Evolutionary conservation across 805 yeast species (phyloP), one percentile per base, ranked within the genome.

Genomic region (Yueomyces sp.): DNA sequence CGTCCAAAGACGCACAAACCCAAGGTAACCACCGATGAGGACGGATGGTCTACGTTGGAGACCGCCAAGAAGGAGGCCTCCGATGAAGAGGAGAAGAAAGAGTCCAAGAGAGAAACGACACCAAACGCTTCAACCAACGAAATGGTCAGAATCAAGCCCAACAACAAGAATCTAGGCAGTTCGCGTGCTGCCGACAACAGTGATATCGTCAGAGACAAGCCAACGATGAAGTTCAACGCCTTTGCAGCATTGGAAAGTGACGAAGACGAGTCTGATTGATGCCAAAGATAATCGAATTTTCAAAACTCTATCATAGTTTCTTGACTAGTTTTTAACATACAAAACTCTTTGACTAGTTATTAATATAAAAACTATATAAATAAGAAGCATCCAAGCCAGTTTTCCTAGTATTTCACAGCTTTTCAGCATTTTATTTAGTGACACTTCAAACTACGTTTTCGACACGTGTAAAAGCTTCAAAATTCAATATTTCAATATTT

Each of bases 11-110:
- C 74, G 57, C 73, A 73, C 63, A 68, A 67, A 52, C 71, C 69
- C 47, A 65, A 64, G 49, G 68, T 67, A 34, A 67, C 72, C 26
- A 59, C 80, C 34, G 94, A 83, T 57, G 82, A 79, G 45, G 90
- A 84, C 49, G 94, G 94, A 40, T 84, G 92, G 90, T 82, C 82
- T 45, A 80, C 90, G 27, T 69, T 74, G 46, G 77, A 76, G 52
- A 47, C 47, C 30, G 58, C 53, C 36, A 50, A 52, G 41, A 50
- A 51, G 29, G 48, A 45, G 28, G 52, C 43, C 26, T 53, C 44
- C 32, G 66, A 52, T 29, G 76, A 68, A 29, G 79, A 73, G 46
- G 69, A 69, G 47, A 62, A 64, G 42, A 57, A 65, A 41, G 67
- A 68, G 53, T 66, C 70, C 55, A 74, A 72, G 45, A 40, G 46